A percentile compares a stretch with the other conserved stretches of the same genome.
Evolutionary conservation across 441 rosid genomes (phyloP).

Genomic region (Arabidopsis lyrata): DNA sequence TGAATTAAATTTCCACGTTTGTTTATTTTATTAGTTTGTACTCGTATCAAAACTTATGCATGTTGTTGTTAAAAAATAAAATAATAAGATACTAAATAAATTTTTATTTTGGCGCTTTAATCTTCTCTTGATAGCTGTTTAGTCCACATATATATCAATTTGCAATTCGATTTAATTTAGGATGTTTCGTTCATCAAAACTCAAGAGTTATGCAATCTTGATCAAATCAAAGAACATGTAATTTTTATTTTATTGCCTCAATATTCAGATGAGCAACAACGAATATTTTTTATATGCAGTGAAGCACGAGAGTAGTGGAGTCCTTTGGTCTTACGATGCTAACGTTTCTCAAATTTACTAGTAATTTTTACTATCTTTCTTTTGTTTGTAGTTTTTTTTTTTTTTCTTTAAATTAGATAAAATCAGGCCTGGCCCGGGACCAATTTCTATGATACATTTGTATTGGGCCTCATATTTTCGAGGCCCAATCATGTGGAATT

Average conservation of each 20-base stretch:
- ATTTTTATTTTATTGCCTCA: background rate
- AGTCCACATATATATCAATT: background rate
- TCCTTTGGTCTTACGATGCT: background rate
- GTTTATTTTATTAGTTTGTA: conserved; percentile 7
- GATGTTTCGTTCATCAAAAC: background rate
- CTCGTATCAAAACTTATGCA: conserved; percentile 11
- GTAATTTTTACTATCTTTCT: background rate
- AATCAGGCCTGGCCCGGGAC: no score
- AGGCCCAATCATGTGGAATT: no score
- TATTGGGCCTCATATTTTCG: no score
- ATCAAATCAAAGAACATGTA: background rate
- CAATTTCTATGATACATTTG: no score
- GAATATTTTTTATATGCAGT: background rate
- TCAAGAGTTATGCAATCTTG: background rate
- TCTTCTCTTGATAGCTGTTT: conserved; percentile 3
- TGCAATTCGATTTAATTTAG: background rate
- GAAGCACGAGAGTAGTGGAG: background rate
- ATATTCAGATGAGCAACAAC: background rate
- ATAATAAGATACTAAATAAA: background rate
- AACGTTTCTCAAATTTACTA: background rate
- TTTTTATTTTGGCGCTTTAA: background rate
- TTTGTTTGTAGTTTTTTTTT: background rate
- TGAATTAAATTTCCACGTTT: no score
- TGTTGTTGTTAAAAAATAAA: background rate
- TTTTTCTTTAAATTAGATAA: background rate